Evolutionary conservation across 2,329 filamentous ascomycete genomes (phyloP), one percentile per base, ranked within the genome.

Genomic region (Cladosporium austrohemisphaericum): DNA sequence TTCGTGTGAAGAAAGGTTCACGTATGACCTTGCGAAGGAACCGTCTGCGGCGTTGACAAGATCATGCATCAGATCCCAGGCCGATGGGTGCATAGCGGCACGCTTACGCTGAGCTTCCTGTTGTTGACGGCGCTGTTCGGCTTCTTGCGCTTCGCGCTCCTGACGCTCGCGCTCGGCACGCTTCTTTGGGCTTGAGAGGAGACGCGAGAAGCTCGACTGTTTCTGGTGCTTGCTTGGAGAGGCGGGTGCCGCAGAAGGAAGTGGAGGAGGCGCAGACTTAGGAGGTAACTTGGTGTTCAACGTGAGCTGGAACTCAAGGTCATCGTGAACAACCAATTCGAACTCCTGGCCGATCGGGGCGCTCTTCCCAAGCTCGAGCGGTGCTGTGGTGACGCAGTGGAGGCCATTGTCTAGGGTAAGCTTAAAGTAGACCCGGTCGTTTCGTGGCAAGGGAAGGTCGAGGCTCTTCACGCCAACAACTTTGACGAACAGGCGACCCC

Each of bases 291-390:
- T 96, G 56, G 95, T 94, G 58, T 96, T 95, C 11, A 98, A 79
- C 0, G 93, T 97, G 31, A 98, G 80, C 70, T 98, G 93, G 72
- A 98, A 98, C 68, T 98, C 93, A n/a, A 98, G 81, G 60, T 98
- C 93, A 59, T 95, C 93, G 41, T 94, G 85, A 20, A 98, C 93
- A 25, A 97, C 91, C 36, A 98, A 83, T 71, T 98, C 93, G 60
- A 98, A 98, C 66, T 98, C 93, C 65, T 98, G 93, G 5, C 92
- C 93, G 59, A 98, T 97, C 0, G 93, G 90, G 2, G 93, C 92
- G 52, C 87, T 92, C 59, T 87, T 86, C 16, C 89, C 90, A 52
- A 98, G 76, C 68, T 98, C 93, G 7, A 97, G 77, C 88, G 90
- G 96, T 1, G 90, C 85, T 3, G 93, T 98, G 0, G 93, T 98